Conservation (phyloP, 2,329 filamentous ascomycete species). For the Neonectria ditissima region DNA sequence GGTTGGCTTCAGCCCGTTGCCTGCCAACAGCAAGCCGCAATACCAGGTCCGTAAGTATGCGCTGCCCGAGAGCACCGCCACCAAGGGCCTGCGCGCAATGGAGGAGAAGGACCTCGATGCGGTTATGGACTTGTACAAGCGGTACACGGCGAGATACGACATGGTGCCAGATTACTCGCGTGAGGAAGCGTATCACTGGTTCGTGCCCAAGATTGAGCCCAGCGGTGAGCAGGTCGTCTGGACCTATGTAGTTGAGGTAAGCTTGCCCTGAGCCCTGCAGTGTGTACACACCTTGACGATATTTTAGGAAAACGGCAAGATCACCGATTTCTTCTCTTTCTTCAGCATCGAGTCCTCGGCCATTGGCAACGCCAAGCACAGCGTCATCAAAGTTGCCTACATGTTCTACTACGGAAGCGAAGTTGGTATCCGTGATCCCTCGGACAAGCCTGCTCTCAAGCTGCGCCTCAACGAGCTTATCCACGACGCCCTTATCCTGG, state of each 20-base stretch:
- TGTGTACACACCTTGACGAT: neutral
- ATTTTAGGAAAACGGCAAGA: constrained; percentile 69
- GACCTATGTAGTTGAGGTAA: constrained; percentile 89
- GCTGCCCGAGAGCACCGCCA: constrained; percentile 79
- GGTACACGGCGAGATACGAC: constrained; percentile 84
- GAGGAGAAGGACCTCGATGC: constrained; percentile 80
- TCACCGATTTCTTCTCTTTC: constrained; percentile 98
- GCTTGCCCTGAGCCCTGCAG: constrained; percentile 17
- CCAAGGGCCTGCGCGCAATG: constrained; percentile 83
- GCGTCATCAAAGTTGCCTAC: constrained; percentile 88
- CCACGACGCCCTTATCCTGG: constrained; percentile 86
- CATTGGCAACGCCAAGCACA: constrained; percentile 83
- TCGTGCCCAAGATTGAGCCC: constrained; percentile 73
- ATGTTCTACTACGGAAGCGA: constrained; percentile 97
- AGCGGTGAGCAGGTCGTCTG: constrained; percentile 85
- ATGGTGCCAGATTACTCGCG: constrained; percentile 84
- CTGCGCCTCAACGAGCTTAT: constrained; percentile 83
- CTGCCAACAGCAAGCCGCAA: constrained; percentile 82
- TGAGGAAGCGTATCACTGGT: constrained; percentile 89
- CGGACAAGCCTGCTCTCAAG: constrained; percentile 73
- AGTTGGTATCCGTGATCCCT: constrained; percentile 71
- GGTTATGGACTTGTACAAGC: constrained; percentile 78
- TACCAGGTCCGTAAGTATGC: constrained; percentile 89
- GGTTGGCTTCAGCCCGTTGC: constrained; percentile 91
- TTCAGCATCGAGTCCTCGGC: constrained; percentile 95